Evolutionary conservation across 495 filamentous ascomycete species (phyloP), one percentile per base, ranked within the genome.

Genomic region (Tuber melanosporum): DNA sequence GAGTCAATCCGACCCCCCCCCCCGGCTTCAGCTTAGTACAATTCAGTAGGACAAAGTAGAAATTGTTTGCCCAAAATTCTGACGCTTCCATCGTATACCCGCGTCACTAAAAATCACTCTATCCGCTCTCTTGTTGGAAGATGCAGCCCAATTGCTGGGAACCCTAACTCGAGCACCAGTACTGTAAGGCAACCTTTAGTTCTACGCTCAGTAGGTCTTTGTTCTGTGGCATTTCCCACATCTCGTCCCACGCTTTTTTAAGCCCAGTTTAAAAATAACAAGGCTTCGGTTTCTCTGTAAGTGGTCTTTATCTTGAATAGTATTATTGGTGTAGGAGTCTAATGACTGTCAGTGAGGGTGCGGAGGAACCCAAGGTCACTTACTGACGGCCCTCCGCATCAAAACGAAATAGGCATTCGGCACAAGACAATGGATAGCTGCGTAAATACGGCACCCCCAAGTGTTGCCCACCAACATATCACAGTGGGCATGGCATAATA

Each of bases 21-120:
- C n/a, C 14, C 10, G 57, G 26, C 26, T 36, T 12, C 14, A 2
- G 57, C 26, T 66, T 66, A 26, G 57, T 22, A 36, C 52, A 17
- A 17, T 36, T 36, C 57, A 15, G n/a, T 14, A 15, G 26, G 57
- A 66, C n/a, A 36, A 66, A 17, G 26, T 10, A 66, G 57, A 57
- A 57, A 12, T 12, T 26, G 22, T 12, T 57, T 10, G 49, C 22
- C 7, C 20, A 57, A n/a, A 12, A 12, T 57, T 32, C 12, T 17
- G 1, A 36, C 57, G 9, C 57, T 66, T 26, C 12, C 10, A 2
- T 32, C n/a, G 36, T 36, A 36, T 36, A 17, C 26, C 26, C 12
- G 26, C 57, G 14, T 66, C 57, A 66, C 57, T 17, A 66, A 66
- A 66, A 66, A 36, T 66, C 57, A 66, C 57, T 66, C 57, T 66